These are phyloP conservation scores for Coprinopsis sp. DNA, from an alignment of 768 basidiomycete genomes.

Conservation along the genomic window DNA sequence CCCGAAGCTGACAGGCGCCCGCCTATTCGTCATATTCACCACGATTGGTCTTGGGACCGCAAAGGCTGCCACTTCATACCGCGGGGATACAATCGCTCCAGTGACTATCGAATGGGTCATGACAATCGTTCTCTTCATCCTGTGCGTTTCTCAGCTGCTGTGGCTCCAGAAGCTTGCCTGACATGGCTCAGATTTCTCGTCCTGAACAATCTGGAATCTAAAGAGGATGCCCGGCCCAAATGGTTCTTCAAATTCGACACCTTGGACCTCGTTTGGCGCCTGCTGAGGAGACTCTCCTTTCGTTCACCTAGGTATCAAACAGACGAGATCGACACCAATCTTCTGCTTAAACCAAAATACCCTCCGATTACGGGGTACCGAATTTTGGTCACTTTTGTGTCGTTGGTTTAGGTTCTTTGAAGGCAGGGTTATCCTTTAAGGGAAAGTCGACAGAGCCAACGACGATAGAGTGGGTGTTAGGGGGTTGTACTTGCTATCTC, in stretches of 20 bases:
- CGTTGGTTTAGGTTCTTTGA: background rate
- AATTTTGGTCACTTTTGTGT: background rate
- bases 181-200: background rate
- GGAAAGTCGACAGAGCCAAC: background rate
- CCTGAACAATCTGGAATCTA: background rate
- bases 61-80: background rate
- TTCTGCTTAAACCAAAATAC: background rate
- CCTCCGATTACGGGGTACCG: background rate
- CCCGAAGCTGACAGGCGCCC: background rate
- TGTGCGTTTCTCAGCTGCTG: background rate
- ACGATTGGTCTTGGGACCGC: background rate
- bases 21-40: background rate
- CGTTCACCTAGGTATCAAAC: background rate
- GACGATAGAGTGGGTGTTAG: constrained; percentile 1
- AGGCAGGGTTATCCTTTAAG: background rate
- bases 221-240: background rate
- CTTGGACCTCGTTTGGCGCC: background rate
- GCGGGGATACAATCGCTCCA: background rate
- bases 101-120: background rate
- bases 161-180: background rate
- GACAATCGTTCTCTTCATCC: background rate
- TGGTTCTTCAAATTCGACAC: background rate
- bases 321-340: background rate
- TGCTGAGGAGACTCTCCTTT: background rate
- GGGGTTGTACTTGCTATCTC: background rate